A percentile compares a stretch with the other conserved stretches of the same genome.
Evolutionary conservation across 2,329 filamentous ascomycete species (phyloP).

Genomic region (Hypoxylon sp.): DNA sequence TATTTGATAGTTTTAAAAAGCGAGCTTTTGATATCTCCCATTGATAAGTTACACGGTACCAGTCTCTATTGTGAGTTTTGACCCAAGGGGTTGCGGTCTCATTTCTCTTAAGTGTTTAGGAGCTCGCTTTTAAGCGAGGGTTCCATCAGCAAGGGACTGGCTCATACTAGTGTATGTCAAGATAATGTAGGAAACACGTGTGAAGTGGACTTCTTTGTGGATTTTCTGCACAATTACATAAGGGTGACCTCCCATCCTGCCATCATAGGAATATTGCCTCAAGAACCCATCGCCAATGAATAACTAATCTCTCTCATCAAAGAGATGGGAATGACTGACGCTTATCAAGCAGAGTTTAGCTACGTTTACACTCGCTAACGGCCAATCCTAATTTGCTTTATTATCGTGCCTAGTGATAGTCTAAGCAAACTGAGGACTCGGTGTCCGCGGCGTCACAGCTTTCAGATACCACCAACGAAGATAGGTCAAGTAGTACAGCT

Average conservation of each 20-base stretch:
- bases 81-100: neutral
- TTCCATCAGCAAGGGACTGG: neutral
- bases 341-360: neutral
- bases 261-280: conserved; percentile 4
- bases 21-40: neutral
- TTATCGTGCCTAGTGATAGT: conserved; percentile 11
- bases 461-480: neutral
- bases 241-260: neutral
- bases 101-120: neutral
- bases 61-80: neutral
- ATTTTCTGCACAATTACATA: conserved; percentile 27
- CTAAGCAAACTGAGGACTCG: conserved; percentile 5
- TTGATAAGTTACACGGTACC: neutral
- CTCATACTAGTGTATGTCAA: too few species aligned
- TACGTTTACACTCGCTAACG: neutral
- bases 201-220: neutral
- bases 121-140: neutral
- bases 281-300: conserved; percentile 1
- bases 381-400: conserved; percentile 12
- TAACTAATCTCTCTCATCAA: conserved; percentile 3
- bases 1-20: neutral
- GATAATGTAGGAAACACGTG: conserved; percentile 8
- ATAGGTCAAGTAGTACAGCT: neutral
- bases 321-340: neutral
- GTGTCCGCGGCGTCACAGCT: neutral